phyloP scores from a whole-genome alignment of 768 basidiomycete species.

The Lactifluus volemus region DNA sequence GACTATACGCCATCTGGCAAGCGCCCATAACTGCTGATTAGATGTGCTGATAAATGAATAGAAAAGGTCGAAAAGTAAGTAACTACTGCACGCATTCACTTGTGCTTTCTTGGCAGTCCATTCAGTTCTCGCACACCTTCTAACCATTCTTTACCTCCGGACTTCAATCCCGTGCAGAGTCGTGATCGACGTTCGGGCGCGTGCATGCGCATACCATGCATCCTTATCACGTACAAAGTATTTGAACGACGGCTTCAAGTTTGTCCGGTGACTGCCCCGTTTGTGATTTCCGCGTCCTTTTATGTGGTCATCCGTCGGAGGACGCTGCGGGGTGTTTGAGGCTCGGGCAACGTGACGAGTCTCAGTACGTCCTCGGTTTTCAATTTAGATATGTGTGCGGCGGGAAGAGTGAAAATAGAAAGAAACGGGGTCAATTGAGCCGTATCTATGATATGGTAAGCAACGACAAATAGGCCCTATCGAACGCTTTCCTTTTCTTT shows the following conservation, averaged over 20 bases:
- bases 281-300: not conserved
- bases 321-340: not conserved
- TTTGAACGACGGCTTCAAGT: not conserved
- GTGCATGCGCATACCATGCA: not conserved
- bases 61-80: not conserved
- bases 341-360: not conserved
- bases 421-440: not conserved
- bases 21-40: not conserved
- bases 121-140: not conserved
- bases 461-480: not conserved
- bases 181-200: not conserved
- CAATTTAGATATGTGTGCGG: not conserved
- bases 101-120: not conserved
- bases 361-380: not conserved
- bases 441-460: not conserved
- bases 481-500: not conserved
- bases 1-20: conserved; percentile 3
- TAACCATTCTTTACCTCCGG: not conserved
- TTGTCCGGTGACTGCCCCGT: not conserved
- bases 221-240: not conserved
- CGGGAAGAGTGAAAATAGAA: not conserved
- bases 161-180: not conserved
- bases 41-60: not conserved
- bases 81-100: not conserved
- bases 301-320: conserved; percentile 6